phyloP scores from a whole-genome alignment of 106 monocot genomes.

The Allium cepa region DNA sequence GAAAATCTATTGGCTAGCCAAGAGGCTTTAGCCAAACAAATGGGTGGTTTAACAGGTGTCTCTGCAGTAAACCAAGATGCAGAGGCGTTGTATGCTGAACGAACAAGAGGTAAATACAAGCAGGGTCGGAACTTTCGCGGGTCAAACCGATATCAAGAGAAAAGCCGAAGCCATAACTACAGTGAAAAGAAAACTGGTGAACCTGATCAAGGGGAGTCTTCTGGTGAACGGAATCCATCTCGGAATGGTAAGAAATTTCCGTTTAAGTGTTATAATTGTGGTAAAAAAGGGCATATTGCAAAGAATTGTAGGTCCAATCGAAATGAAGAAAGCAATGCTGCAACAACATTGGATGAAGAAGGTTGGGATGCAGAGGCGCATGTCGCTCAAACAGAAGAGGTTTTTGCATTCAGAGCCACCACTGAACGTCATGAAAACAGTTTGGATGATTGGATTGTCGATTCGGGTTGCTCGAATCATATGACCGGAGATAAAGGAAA shows the following conservation, averaged over 20 bases:
- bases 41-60: background rate
- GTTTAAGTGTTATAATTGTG: background rate
- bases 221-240: background rate
- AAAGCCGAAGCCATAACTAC: background rate
- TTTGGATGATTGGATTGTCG: background rate
- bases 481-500: background rate
- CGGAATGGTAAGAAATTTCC: too few relatives aligned
- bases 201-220: background rate
- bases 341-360: background rate
- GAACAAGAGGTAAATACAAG: background rate
- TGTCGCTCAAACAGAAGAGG: background rate
- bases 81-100: background rate
- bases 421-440: background rate
- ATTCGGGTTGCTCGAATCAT: background rate
- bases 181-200: background rate
- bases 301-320: background rate
- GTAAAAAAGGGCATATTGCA: background rate
- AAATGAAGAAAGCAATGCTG: background rate
- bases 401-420: background rate
- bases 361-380: background rate
- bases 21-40: background rate
- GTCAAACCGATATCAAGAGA: background rate
- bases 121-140: background rate
- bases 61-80: background rate
- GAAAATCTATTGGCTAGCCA: background rate